phyloP scores from a whole-genome alignment of 169 alveolate species.

The Amoebophrya sp. region DNA sequence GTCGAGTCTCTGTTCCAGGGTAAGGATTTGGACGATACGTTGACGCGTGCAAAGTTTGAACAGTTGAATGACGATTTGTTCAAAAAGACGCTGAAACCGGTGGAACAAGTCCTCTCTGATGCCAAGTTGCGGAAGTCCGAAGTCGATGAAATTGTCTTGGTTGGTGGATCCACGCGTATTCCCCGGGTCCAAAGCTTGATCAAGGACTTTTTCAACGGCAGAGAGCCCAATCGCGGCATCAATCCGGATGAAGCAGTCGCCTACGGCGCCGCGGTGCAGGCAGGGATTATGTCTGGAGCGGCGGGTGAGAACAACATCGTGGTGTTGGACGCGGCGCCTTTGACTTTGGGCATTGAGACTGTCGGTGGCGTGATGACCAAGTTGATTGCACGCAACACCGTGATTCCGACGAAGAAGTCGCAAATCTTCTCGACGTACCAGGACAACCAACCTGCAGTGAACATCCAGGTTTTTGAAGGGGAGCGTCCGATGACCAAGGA shows the following conservation, averaged over 20 bases:
- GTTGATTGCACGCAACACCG: conserved; percentile 85
- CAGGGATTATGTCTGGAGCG: conserved; percentile 84
- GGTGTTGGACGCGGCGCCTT: conserved; percentile 85
- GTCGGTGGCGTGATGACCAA: conserved; percentile 93
- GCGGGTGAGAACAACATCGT: conserved; percentile 75
- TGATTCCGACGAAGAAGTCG: conserved; percentile 89
- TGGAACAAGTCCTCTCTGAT: neutral
- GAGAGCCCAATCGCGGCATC: conserved; percentile 82
- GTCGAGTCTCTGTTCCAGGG: too few relatives aligned
- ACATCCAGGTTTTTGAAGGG: conserved; percentile 91
- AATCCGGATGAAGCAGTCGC: conserved; percentile 94
- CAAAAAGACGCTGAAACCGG: too few relatives aligned
- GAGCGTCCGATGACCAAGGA: conserved; percentile 92
- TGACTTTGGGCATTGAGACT: conserved; percentile 91
- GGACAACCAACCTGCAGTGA: conserved; percentile 89
- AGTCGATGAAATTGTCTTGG: conserved; percentile 91
- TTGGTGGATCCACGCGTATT: conserved; percentile 91
- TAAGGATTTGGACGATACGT: too few relatives aligned
- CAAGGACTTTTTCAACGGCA: conserved; percentile 85
- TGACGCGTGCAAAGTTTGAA: conserved; percentile 81
- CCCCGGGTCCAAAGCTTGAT: conserved; percentile 83
- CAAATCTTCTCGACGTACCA: conserved; percentile 90
- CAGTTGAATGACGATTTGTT: conserved; percentile 70
- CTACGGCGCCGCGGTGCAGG: conserved; percentile 89
- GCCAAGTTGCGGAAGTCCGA: conserved; percentile 50